These are phyloP conservation scores for Magnusiomyces suaveolens DNA, from an alignment of 1,139 yeast genomes.

Conservation along the genomic window DNA sequence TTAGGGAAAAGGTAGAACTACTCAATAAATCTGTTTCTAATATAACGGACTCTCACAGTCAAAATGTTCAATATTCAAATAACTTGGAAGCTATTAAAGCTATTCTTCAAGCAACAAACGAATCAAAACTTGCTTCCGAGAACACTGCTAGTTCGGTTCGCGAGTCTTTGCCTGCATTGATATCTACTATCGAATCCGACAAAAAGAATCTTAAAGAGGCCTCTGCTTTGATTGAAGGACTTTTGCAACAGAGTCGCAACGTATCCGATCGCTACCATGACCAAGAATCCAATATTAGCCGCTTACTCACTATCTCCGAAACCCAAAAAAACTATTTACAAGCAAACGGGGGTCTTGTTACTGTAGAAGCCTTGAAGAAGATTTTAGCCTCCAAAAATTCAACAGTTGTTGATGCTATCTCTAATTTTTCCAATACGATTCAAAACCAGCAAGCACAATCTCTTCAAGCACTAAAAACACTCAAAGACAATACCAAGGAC, in stretches of 20 bases:
- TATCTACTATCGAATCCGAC: conserved; percentile 13
- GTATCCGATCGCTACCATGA: conserved; percentile 1
- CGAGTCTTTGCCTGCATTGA: not conserved
- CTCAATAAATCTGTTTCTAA: not conserved
- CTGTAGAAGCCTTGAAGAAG: conserved; percentile 5
- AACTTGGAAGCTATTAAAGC: not conserved
- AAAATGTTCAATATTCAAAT: not conserved
- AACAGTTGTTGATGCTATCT: conserved; percentile 9
- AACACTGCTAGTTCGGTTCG: not conserved
- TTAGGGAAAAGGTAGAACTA: conserved; percentile 21
- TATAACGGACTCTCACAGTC: not conserved
- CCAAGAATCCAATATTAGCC: conserved; percentile 5
- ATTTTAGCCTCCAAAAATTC: conserved; percentile 5
- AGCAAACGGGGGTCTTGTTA: conserved; percentile 1
- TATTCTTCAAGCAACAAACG: not conserved
- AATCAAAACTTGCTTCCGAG: not conserved
- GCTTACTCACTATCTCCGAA: conserved; percentile 2
- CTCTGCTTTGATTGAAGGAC: conserved; percentile 15
- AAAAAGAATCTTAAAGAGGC: conserved; percentile 19
- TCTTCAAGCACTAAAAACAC: conserved; percentile 3
- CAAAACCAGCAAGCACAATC: conserved; percentile 11
- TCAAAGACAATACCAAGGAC: conserved; percentile 8
- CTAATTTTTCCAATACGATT: conserved; percentile 8
- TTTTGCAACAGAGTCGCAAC: conserved; percentile 20
- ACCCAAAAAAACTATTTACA: not conserved